These are phyloP conservation scores for Pyrenula massariospora DNA, from an alignment of 495 filamentous ascomycete species.

Conservation along the genomic window DNA sequence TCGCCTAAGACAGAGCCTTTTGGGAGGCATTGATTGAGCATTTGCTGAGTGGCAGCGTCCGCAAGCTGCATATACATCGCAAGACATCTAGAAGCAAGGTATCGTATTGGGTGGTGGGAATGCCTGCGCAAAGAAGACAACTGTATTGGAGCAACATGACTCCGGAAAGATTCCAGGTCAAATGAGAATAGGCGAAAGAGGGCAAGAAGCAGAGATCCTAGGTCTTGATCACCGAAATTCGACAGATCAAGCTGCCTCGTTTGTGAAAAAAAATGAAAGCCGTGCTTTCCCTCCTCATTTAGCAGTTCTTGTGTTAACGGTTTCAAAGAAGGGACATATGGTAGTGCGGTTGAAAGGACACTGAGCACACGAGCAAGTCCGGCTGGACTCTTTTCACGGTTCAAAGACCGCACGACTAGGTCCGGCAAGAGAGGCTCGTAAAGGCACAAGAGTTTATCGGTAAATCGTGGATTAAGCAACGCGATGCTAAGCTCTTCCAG, in stretches of 20 bases:
- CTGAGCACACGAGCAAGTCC: not conserved
- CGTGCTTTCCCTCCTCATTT: not conserved
- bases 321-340: constrained; percentile 61
- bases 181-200: constrained; percentile 67
- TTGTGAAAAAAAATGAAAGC: not conserved
- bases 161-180: constrained; percentile 52
- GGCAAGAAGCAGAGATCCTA: constrained; percentile 45
- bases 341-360: constrained; percentile 24
- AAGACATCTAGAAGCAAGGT: constrained; percentile 69
- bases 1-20: constrained; percentile 47
- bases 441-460: constrained; percentile 54
- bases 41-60: constrained; percentile 61
- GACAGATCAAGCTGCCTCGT: constrained; percentile 25
- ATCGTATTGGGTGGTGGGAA: constrained; percentile 48
- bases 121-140: constrained; percentile 59
- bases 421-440: constrained; percentile 68
- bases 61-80: constrained; percentile 69
- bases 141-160: constrained; percentile 48
- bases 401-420: constrained; percentile 46
- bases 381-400: not conserved
- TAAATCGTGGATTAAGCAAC: constrained; percentile 52
- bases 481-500: constrained; percentile 56
- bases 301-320: constrained; percentile 17
- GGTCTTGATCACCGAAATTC: constrained; percentile 22
- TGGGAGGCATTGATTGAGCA: constrained; percentile 52